These are phyloP conservation scores for Lactuca saligna DNA, from an alignment of 129 eudicot genomes.

Conservation along the genomic window DNA sequence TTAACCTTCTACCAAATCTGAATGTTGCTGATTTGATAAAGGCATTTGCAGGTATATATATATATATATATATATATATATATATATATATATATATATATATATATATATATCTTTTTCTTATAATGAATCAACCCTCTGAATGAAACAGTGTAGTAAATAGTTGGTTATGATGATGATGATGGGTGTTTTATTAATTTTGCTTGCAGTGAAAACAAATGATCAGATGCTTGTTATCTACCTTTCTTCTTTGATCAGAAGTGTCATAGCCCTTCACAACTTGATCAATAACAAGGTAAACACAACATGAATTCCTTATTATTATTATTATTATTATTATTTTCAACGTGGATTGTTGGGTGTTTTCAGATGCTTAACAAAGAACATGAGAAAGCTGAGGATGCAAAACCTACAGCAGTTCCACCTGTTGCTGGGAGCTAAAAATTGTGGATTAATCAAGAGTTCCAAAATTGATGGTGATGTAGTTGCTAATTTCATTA, in stretches of 20 bases:
- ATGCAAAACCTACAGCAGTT: slow-evolving; percentile 72
- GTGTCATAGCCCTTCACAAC: slow-evolving; percentile 96
- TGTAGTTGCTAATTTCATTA: slow-evolving; percentile 15
- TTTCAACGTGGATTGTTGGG: not conserved
- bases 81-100: too few species aligned
- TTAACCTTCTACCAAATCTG: slow-evolving; percentile 89
- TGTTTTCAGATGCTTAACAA: slow-evolving; percentile 91
- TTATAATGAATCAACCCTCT: too few species aligned
- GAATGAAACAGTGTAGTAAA: too few species aligned
- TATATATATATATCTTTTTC: not conserved
- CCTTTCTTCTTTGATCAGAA: slow-evolving; percentile 87
- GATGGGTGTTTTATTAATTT: not conserved
- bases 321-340: too few species aligned
- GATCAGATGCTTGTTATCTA: slow-evolving; percentile 98
- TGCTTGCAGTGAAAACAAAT: slow-evolving; percentile 83
- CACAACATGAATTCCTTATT: too few species aligned
- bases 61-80: too few species aligned
- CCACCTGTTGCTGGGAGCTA: slow-evolving; percentile 78
- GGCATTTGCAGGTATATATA: slow-evolving; percentile 78
- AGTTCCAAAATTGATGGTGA: slow-evolving; percentile 6
- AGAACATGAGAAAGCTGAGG: slow-evolving; percentile 97
- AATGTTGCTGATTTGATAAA: slow-evolving; percentile 82
- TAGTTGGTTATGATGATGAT: too few species aligned
- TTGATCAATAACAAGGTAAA: slow-evolving; percentile 92
- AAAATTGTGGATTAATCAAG: not conserved